phyloP scores from a whole-genome alignment of 2,329 filamentous ascomycete species.

The Chaetomiaceae sp. region DNA sequence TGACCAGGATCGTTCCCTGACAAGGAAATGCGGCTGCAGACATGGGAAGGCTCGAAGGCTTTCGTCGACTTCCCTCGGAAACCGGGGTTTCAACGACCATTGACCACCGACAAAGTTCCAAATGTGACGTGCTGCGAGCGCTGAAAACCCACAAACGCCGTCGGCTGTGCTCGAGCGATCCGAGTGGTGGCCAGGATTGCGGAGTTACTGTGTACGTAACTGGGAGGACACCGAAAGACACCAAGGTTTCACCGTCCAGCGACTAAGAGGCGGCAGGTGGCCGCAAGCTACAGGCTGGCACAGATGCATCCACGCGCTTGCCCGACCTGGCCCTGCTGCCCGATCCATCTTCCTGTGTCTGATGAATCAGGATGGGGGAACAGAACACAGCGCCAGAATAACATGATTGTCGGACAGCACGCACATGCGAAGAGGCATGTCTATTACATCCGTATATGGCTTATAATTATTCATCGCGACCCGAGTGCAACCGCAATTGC shows the following conservation, averaged over 20 bases:
- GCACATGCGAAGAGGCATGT: too few relatives aligned
- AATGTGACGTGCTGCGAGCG: too few relatives aligned
- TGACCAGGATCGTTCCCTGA: background rate
- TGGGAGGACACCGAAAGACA: too few relatives aligned
- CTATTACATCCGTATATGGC: too few relatives aligned
- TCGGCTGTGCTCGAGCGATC: too few relatives aligned
- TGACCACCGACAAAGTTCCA: background rate
- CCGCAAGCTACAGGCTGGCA: background rate
- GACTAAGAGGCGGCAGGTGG: constrained; percentile 6
- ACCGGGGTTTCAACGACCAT: background rate
- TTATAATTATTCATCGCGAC: background rate
- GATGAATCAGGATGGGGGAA: too few relatives aligned
- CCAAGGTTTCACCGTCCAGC: constrained; percentile 15
- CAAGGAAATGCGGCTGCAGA: constrained; percentile 1
- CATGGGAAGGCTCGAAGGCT: constrained; percentile 1
- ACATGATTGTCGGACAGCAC: too few relatives aligned
- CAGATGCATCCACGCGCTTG: constrained; percentile 1
- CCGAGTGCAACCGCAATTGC: background rate
- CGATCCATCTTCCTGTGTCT: too few relatives aligned
- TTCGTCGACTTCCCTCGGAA: background rate
- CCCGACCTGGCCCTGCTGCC: constrained; percentile 4
- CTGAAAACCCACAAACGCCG: too few relatives aligned
- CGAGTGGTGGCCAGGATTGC: too few relatives aligned
- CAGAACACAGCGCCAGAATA: too few relatives aligned
- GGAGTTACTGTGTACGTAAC: too few relatives aligned